phyloP scores from a whole-genome alignment of 345 rosid species.

The Eucalyptus cladocalyx region DNA sequence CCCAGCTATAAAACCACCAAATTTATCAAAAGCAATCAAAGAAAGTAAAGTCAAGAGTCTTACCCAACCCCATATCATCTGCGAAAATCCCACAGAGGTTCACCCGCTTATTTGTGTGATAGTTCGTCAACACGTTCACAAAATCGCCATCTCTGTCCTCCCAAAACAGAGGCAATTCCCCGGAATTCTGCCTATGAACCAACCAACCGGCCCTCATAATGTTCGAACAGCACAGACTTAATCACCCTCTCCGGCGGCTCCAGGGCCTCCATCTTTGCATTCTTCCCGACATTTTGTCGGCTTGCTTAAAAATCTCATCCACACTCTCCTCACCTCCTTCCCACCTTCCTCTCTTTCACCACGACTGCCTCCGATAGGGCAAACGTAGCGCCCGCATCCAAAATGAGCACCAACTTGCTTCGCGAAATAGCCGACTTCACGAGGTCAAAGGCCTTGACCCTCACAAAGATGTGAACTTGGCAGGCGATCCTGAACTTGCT shows the following conservation, averaged over 20 bases:
- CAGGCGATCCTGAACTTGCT: conserved; percentile 37
- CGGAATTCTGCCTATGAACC: conserved; percentile 47
- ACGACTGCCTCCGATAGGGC: conserved; percentile 52
- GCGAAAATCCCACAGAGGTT: conserved; percentile 79
- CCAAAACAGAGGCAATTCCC: no score
- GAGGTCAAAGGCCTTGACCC: conserved; percentile 9
- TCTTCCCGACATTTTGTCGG: conserved; percentile 36
- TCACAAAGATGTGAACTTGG: conserved; percentile 55
- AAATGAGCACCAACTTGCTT: conserved; percentile 42
- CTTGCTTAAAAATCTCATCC: conserved; percentile 64
- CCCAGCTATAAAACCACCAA: not conserved
- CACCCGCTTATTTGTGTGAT: conserved; percentile 36
- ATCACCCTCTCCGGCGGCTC: conserved; percentile 67
- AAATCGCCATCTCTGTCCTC: no score
- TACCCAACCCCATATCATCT: conserved; percentile 49
- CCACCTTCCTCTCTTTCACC: conserved; percentile 33
- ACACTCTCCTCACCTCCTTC: conserved; percentile 18
- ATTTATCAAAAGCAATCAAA: conserved; percentile 66
- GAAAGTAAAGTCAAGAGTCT: conserved; percentile 43
- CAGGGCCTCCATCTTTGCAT: conserved; percentile 36
- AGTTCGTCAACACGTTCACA: not conserved
- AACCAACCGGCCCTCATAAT: conserved; percentile 84
- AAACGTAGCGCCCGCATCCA: conserved; percentile 17
- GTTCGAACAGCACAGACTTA: conserved; percentile 43
- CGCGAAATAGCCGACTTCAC: conserved; percentile 19